Evolutionary conservation across 1,284 basidiomycete species (phyloP), one percentile per base, ranked within the genome.

Genomic region (Ustanciosporium gigantosporum): DNA sequence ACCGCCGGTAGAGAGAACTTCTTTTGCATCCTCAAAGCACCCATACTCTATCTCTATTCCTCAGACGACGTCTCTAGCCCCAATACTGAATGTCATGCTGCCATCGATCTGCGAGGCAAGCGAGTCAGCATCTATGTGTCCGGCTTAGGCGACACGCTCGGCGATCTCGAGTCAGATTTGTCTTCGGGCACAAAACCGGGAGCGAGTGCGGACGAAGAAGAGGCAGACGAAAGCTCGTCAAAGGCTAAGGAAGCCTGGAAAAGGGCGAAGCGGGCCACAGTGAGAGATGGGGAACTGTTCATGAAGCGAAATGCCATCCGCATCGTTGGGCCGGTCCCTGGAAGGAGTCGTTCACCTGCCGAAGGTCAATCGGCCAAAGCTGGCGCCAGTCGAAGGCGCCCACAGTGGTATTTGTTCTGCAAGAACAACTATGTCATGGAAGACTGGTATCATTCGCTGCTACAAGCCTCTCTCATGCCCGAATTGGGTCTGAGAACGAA

Each of bases 381-480:
- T 31, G 44, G 40, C 23, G 24, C 41, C 8, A 41, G 31, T 19
- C 39, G 47, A 23, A 6, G 36, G 8, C 42, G 31, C 25, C 50
- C 65, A 15, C 66, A 76, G 35, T 78, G 74, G 74, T 78, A 73
- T 53, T 37, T 78, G 25, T 76, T 78, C 38, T 66, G 69, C 40
- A 70, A 68, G 34, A 68, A 60, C 53, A 70, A 73, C 32, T 60
- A 51, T 21, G 22, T 75, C 42, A 80, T 82, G 68, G 83, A 97
- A 79, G 92, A 97, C 78, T 97, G 93, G 92, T 96, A 95, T 77
- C 82, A 92, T 37, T 84, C 90, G 0, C 82, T 97, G 40, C 79
- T 92, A n/a, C 86, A 90, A 42, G 79, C 87, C 81, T 65, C 88
- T 84, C 49, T 83, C 83, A 49, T 75, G 40, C 65, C 77, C 73